Base-by-base conservation (phyloP, 257 asterid genomes). In the Paraleonurus japonicus region DNA sequence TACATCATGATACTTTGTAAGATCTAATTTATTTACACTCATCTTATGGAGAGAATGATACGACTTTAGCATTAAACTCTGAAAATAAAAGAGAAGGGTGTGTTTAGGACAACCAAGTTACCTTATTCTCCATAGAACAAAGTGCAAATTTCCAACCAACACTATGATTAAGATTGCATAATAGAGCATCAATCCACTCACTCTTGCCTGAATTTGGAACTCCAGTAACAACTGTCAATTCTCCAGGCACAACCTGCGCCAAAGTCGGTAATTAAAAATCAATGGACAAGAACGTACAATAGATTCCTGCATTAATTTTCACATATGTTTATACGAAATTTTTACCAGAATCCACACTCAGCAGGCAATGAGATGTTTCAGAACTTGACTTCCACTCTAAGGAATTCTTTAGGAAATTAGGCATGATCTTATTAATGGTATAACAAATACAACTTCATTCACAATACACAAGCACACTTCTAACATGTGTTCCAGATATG, bases 201-300 rank as follows among this genome's bases (percentile, higher is more conserved):
- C 99, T 92, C 92, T 95, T 95, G 75, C 98, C 99, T 10, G 99
- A 95, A 87, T 95, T 95, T 22, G 99, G 99, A 71, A 95, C 96
- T 72, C 99, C 99, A 23, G 99, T 92, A 58, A 95, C 92, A 70
- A 95, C 75, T 59, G 98, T 92, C 81, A 95, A 77, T 82, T 95
- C 99, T 51, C 99, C 99, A 0, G 98, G 99, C 68, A 95, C 95
- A 74, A 92, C 95, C 99, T 95, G 89, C 71, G 68, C 7, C 66
- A 61, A 71, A 66, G 43, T 57, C 37, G 8, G 73, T 32, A 63
- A 33, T 69, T 32, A 48, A 54, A 68, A 73, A 23, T 41, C 17
- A 16, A 64, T 11, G 26, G 27, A 32, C 67, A 37, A 50, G 75
- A 51, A 58, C 1, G 4, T 51, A 48, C 19, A 4, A 69, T 33